phyloP scores from a whole-genome alignment of 2,329 filamentous ascomycete genomes.

The Aspergillus persii region DNA sequence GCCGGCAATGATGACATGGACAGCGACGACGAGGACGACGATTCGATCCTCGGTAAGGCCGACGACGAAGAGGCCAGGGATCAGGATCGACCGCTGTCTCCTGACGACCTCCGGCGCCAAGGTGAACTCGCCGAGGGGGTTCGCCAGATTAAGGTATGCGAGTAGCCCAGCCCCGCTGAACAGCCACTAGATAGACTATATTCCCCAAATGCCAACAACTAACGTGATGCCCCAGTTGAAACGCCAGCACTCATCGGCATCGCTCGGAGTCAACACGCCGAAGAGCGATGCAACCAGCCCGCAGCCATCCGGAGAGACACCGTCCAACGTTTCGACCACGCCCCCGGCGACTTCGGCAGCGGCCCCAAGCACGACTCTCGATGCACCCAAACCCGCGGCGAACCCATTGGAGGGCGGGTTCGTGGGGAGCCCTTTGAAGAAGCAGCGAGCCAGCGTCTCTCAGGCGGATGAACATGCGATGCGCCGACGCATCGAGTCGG shows the following conservation, averaged over 20 bases:
- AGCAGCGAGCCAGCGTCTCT: conserved; percentile 47
- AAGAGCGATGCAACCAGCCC: conserved; percentile 36
- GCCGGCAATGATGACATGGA: conserved; percentile 64
- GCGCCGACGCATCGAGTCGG: conserved; percentile 40
- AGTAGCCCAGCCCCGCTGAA: not conserved
- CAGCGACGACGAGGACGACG: conserved; percentile 73
- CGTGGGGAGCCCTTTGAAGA: conserved; percentile 48
- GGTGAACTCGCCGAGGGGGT: conserved; percentile 63
- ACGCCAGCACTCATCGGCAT: conserved; percentile 63
- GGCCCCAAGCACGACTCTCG: conserved; percentile 15
- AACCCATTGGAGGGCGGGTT: conserved; percentile 35
- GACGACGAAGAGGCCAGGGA: conserved; percentile 56
- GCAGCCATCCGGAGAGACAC: conserved; percentile 36
- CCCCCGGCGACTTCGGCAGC: conserved; percentile 30
- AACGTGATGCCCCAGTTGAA: conserved; percentile 52
- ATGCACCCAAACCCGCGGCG: conserved; percentile 20
- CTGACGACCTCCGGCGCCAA: conserved; percentile 60
- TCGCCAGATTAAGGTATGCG: conserved; percentile 62
- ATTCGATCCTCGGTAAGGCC: conserved; percentile 60
- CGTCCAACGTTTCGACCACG: conserved; percentile 33
- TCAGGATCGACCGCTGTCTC: conserved; percentile 51
- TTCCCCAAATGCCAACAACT: not conserved
- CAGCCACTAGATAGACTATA: not conserved
- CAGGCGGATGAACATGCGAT: conserved; percentile 41
- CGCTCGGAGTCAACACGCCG: conserved; percentile 38